Percentiles rank a stretch among this genome's conserved stretches.
These are phyloP conservation scores for Aspergillus fructus DNA, from an alignment of 2,329 filamentous ascomycete species.

Conservation along the genomic window DNA sequence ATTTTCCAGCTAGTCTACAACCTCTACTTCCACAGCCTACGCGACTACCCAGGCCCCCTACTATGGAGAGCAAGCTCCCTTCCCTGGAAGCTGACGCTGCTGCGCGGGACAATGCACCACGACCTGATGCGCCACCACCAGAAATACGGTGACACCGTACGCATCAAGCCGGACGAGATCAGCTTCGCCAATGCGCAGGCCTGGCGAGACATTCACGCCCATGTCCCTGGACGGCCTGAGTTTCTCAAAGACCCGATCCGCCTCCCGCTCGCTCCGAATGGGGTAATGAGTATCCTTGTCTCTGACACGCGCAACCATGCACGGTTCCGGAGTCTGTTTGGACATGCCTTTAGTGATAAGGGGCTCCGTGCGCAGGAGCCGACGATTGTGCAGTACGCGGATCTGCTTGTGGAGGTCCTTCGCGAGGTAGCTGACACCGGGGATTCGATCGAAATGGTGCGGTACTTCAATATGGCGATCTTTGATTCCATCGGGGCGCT, in stretches of 20 bases:
- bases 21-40: background rate
- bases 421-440: background rate
- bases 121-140: constrained; percentile 16
- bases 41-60: background rate
- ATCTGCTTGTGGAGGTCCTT: background rate
- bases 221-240: background rate
- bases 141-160: constrained; percentile 32
- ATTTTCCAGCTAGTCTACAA: background rate
- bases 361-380: background rate
- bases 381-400: background rate
- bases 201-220: constrained; percentile 30
- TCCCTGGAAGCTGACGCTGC: background rate
- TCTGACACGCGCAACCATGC: background rate
- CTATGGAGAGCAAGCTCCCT: background rate
- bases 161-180: constrained; percentile 35
- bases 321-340: background rate
- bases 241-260: background rate
- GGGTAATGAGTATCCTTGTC: background rate
- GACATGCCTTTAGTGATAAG: background rate
- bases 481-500: background rate
- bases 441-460: background rate
- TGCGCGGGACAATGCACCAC: background rate
- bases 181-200: constrained; percentile 33
- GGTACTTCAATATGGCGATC: background rate
- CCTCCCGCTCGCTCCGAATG: background rate